Evolutionary conservation across 257 asterid genomes (phyloP).

Genomic region (Orobanche coerulescens): DNA sequence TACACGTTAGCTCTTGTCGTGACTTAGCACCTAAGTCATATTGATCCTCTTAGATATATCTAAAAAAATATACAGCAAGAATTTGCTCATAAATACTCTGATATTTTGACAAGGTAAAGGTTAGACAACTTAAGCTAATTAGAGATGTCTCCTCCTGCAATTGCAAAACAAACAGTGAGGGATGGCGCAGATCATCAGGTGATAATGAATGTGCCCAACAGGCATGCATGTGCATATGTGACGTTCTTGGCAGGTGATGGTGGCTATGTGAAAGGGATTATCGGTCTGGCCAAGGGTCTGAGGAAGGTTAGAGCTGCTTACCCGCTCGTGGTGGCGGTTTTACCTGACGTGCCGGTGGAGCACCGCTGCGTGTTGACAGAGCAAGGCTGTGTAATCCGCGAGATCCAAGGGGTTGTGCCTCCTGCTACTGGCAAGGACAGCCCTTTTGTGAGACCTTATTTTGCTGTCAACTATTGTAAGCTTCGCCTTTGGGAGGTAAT

Average conservation of each 20-base stretch:
- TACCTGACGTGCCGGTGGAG: conserved; percentile 49
- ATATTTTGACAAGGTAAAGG: neutral
- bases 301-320: conserved; percentile 36
- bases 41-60: neutral
- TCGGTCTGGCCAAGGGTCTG: conserved; percentile 47
- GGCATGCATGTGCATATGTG: conserved; percentile 28
- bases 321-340: conserved; percentile 51
- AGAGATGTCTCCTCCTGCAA: conserved; percentile 21
- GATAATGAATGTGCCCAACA: neutral
- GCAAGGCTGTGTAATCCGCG: conserved; percentile 43
- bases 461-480: conserved; percentile 39
- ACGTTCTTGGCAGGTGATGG: conserved; percentile 48
- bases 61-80: neutral
- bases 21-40: too few species aligned
- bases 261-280: conserved; percentile 42
- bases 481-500: conserved; percentile 50
- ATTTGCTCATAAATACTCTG: neutral
- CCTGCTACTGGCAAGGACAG: conserved; percentile 9
- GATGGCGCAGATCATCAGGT: neutral
- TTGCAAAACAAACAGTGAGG: conserved; percentile 14
- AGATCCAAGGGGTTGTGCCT: conserved; percentile 30
- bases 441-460: conserved; percentile 34
- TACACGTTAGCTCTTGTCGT: conserved; percentile 26
- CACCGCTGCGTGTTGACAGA: conserved; percentile 42
- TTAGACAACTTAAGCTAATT: too few species aligned